These are phyloP conservation scores for Myxozyma neglecta DNA, from an alignment of 805 yeast genomes.

Conservation along the genomic window DNA sequence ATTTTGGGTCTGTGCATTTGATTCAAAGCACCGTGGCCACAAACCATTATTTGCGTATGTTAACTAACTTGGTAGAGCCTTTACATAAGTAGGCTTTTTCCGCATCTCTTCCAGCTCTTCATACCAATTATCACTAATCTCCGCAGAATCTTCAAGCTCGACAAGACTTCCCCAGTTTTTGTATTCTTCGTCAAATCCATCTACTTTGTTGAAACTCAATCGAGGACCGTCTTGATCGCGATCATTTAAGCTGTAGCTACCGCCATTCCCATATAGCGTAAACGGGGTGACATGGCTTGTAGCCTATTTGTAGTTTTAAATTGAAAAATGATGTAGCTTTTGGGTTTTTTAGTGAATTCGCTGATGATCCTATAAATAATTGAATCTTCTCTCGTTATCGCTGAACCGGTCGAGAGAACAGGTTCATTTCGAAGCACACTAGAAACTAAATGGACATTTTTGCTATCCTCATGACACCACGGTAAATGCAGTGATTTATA, in stretches of 20 bases:
- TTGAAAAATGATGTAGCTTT: too few species aligned
- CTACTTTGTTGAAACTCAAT: slow-evolving; percentile 36
- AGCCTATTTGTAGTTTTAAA: slow-evolving; percentile 53
- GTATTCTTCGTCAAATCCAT: slow-evolving; percentile 32
- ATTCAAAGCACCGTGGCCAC: not conserved
- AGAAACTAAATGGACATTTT: too few species aligned
- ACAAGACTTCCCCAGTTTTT: slow-evolving; percentile 23
- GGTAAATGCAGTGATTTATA: too few species aligned
- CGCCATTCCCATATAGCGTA: slow-evolving; percentile 56
- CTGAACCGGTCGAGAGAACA: too few species aligned
- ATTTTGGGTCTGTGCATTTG: not conserved
- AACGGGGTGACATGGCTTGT: slow-evolving; percentile 48
- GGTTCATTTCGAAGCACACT: too few species aligned
- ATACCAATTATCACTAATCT: slow-evolving; percentile 14
- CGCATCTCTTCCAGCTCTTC: slow-evolving; percentile 26
- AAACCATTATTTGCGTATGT: not conserved
- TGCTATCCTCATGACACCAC: too few species aligned
- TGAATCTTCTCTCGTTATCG: too few species aligned
- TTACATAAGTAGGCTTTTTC: not conserved
- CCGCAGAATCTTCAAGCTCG: slow-evolving; percentile 13
- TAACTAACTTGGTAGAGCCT: not conserved
- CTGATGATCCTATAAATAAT: too few species aligned
- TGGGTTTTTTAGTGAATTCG: too few species aligned
- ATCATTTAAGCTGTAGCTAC: slow-evolving; percentile 51
- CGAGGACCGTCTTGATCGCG: slow-evolving; percentile 17